These are phyloP conservation scores for Murraya paniculata DNA, from an alignment of 345 rosid genomes.

Conservation along the genomic window DNA sequence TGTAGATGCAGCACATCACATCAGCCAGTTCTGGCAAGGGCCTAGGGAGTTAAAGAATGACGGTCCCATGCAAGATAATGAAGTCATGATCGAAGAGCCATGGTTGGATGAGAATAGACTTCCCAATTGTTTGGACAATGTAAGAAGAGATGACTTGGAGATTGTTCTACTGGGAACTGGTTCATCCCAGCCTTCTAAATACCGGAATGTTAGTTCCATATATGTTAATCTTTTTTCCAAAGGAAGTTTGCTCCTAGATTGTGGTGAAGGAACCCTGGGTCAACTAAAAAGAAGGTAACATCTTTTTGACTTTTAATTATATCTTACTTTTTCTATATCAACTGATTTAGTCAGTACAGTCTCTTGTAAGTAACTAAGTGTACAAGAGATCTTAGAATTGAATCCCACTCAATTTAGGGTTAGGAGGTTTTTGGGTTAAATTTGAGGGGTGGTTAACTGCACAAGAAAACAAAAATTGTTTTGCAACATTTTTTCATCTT, in stretches of 20 bases:
- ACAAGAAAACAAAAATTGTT: background rate
- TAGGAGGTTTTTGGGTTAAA: background rate
- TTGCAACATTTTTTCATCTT: background rate
- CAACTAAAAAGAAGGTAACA: conserved; percentile 86
- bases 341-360: background rate
- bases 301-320: background rate
- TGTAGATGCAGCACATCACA: conserved; percentile 52
- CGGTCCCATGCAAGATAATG: conserved; percentile 18
- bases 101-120: conserved; percentile 56
- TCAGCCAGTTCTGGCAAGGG: conserved; percentile 53
- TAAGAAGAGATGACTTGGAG: conserved; percentile 83
- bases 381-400: background rate
- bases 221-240: conserved; percentile 69
- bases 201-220: conserved; percentile 79
- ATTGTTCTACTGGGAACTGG: conserved; percentile 93
- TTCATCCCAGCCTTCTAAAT: conserved; percentile 97
- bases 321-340: background rate
- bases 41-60: conserved; percentile 24
- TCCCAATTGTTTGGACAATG: conserved; percentile 71
- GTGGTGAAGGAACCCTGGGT: conserved; percentile 96
- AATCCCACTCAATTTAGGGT: background rate
- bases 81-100: conserved; percentile 65
- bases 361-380: background rate
- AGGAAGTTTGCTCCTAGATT: conserved; percentile 83
- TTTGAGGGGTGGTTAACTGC: background rate